These are phyloP conservation scores for Aspergillus quadricinctus DNA, from an alignment of 2,329 filamentous ascomycete species.

Conservation along the genomic window DNA sequence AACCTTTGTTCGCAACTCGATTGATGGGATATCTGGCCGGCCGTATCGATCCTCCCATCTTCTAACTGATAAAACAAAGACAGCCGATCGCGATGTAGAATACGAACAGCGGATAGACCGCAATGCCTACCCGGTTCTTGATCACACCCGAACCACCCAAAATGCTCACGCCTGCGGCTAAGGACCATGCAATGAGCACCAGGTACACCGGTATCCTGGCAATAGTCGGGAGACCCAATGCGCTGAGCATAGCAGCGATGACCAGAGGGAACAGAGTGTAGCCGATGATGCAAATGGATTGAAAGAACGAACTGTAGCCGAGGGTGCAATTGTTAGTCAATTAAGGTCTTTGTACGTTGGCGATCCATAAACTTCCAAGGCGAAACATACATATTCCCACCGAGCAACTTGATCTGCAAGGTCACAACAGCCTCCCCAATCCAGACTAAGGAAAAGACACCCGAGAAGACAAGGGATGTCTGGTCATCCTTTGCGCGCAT, in stretches of 20 bases:
- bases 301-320: conserved; percentile 80
- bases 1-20: neutral
- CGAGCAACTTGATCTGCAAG: conserved; percentile 93
- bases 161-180: conserved; percentile 94
- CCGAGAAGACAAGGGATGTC: conserved; percentile 85
- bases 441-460: conserved; percentile 96
- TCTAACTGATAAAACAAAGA: conserved; percentile 91
- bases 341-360: neutral
- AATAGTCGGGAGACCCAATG: conserved; percentile 72
- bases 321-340: neutral
- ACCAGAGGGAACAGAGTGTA: conserved; percentile 97
- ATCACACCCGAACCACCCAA: conserved; percentile 92
- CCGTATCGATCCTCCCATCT: neutral
- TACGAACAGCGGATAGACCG: conserved; percentile 89
- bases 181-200: conserved; percentile 82
- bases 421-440: conserved; percentile 94
- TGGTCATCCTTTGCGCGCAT: conserved; percentile 75
- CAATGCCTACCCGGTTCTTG: conserved; percentile 87
- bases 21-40: neutral
- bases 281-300: conserved; percentile 95
- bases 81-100: conserved; percentile 93
- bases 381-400: conserved; percentile 87
- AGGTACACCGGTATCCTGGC: conserved; percentile 86
- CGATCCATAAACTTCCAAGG: neutral
- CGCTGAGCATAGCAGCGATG: conserved; percentile 84